These are phyloP conservation scores for Alternaria novae-zelandiae DNA, from an alignment of 2,329 filamentous ascomycete species.

Conservation along the genomic window DNA sequence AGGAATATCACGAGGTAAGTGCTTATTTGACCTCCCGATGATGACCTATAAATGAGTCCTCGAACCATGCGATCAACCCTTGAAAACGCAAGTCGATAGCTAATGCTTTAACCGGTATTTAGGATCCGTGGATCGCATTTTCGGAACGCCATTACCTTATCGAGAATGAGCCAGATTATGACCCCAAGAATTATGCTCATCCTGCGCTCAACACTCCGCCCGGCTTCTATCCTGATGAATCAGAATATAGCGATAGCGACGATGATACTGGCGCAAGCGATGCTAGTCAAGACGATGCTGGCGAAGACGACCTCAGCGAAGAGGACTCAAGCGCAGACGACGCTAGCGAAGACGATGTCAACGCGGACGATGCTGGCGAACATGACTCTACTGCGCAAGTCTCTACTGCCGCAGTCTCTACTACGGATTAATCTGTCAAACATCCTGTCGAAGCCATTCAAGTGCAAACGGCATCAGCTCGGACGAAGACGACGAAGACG, in stretches of 20 bases:
- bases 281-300: background rate
- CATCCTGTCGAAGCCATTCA: too few relatives aligned
- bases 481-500: too few relatives aligned
- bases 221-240: background rate
- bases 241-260: background rate
- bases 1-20: background rate
- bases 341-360: background rate
- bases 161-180: background rate
- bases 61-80: background rate
- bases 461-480: too few relatives aligned
- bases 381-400: too few relatives aligned
- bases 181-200: background rate
- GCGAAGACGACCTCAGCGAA: background rate
- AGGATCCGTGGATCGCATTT: background rate
- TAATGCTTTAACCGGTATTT: background rate
- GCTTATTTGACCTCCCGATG: background rate
- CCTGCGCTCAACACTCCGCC: background rate
- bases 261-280: background rate
- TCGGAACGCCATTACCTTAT: background rate
- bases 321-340: background rate
- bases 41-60: background rate
- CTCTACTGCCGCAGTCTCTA: too few relatives aligned
- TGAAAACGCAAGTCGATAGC: background rate
- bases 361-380: too few relatives aligned
- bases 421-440: too few relatives aligned